A percentile compares a stretch with the other conserved stretches of the same genome.
phyloP scores from a whole-genome alignment of 225 moss, liverwort and hornwort species.

The Sphagnum contortum region DNA sequence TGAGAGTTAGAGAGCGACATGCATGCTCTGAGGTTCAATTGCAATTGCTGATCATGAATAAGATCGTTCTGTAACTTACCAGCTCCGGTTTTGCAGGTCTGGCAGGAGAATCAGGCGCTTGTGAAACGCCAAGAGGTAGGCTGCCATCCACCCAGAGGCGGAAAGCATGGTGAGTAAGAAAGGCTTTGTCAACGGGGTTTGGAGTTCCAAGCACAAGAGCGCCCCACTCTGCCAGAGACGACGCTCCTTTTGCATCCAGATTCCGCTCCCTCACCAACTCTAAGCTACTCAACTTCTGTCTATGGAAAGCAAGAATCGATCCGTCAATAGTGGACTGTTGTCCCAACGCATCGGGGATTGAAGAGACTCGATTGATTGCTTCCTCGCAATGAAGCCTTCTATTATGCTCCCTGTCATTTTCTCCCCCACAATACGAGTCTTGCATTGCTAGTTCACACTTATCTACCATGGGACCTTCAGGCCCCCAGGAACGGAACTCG shows the following conservation, averaged over 20 bases:
- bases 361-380: slow-evolving; percentile 1
- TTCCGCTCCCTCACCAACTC: slow-evolving; percentile 13
- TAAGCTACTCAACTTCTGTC: slow-evolving; percentile 24
- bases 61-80: slow-evolving; percentile 19
- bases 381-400: slow-evolving; percentile 7
- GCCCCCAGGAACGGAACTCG: slow-evolving; percentile 72
- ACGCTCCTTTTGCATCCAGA: not conserved
- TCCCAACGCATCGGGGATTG: not conserved
- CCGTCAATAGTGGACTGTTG: not conserved
- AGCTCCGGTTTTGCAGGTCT: slow-evolving; percentile 72
- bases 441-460: not conserved
- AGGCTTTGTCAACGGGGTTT: slow-evolving; percentile 71
- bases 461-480: slow-evolving; percentile 34
- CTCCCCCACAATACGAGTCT: not conserved
- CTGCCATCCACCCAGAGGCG: slow-evolving; percentile 55
- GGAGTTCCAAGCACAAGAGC: slow-evolving; percentile 54
- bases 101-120: slow-evolving; percentile 65
- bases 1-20: not conserved
- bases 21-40: too few species aligned
- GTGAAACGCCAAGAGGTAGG: slow-evolving; percentile 48
- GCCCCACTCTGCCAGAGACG: slow-evolving; percentile 81
- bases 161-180: slow-evolving; percentile 73
- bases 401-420: slow-evolving; percentile 6
- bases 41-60: too few species aligned
- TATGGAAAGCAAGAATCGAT: slow-evolving; percentile 8